Percentiles rank a stretch among this genome's conserved stretches.
phyloP scores from a whole-genome alignment of 768 basidiomycete species.

The Tulasnella sp. region DNA sequence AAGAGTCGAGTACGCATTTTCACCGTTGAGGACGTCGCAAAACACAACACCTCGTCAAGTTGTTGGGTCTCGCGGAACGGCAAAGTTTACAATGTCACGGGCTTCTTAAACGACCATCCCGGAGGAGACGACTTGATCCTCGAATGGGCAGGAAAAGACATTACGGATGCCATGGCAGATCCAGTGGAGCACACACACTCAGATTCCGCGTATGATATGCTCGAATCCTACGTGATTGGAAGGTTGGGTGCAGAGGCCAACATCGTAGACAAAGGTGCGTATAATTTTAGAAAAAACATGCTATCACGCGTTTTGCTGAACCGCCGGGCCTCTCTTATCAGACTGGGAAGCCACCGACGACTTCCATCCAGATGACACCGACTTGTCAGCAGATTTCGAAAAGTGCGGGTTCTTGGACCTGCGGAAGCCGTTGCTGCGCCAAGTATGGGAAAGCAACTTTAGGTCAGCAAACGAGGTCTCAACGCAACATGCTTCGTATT shows the following conservation, averaged over 20 bases:
- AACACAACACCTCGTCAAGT: conserved; percentile 44
- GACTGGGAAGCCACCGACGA: conserved; percentile 86
- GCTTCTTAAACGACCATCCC: conserved; percentile 77
- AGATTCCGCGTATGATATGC: conserved; percentile 79
- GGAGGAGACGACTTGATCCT: conserved; percentile 90
- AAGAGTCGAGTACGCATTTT: conserved; percentile 31
- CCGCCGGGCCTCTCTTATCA: conserved; percentile 23
- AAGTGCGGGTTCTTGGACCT: conserved; percentile 90
- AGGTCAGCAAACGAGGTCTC: conserved; percentile 34
- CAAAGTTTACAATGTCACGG: conserved; percentile 82
- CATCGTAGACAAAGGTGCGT: conserved; percentile 66
- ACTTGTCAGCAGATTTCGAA: conserved; percentile 65
- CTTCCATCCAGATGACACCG: conserved; percentile 84
- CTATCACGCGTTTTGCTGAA: conserved; percentile 7
- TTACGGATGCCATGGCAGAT: conserved; percentile 71
- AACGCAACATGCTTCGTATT: not conserved
- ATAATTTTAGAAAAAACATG: conserved; percentile 5
- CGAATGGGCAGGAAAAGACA: conserved; percentile 69
- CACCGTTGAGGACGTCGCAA: conserved; percentile 57
- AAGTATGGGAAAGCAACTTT: conserved; percentile 81
- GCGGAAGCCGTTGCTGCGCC: conserved; percentile 61
- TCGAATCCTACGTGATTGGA: conserved; percentile 79
- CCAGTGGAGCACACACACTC: conserved; percentile 75
- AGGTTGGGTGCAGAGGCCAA: conserved; percentile 61
- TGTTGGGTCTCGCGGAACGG: conserved; percentile 75